These are phyloP conservation scores for Zea mays DNA, from an alignment of 176 grass and related monocot genomes.

Conservation along the genomic window DNA sequence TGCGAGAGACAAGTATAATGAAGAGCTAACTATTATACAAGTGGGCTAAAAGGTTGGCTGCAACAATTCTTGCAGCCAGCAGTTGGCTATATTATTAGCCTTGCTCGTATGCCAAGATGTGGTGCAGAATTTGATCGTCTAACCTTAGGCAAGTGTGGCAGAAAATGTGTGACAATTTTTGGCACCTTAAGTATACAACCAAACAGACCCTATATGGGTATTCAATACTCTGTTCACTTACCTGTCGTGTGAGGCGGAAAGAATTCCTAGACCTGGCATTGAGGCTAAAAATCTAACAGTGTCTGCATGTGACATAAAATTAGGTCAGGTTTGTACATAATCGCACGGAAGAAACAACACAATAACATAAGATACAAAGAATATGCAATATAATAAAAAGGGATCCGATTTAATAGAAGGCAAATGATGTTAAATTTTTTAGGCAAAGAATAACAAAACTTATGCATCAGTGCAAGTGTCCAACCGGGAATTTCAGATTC, in stretches of 20 bases:
- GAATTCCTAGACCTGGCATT: conserved; percentile 75
- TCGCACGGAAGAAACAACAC: neutral
- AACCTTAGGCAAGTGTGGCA: too few species aligned
- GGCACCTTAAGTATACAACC: too few species aligned
- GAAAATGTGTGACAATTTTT: too few species aligned
- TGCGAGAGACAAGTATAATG: too few species aligned
- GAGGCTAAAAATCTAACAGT: conserved; percentile 80
- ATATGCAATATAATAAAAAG: neutral
- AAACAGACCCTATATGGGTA: too few species aligned
- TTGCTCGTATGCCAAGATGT: too few species aligned
- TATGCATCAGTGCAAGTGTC: neutral
- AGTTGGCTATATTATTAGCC: too few species aligned
- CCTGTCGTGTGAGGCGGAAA: conserved; percentile 93
- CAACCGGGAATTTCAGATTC: conserved; percentile 5
- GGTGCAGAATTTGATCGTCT: too few species aligned
- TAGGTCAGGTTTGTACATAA: neutral
- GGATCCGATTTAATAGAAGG: neutral
- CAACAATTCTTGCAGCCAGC: too few species aligned
- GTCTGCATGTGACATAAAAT: conserved; percentile 50
- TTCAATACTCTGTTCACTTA: conserved; percentile 24
- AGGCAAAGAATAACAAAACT: neutral
- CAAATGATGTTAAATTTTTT: neutral
- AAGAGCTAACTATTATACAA: too few species aligned
- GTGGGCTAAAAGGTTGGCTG: too few species aligned
- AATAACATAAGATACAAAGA: neutral